Base-by-base conservation (phyloP, 805 yeast genomes). In the Starmerella stellata region DNA sequence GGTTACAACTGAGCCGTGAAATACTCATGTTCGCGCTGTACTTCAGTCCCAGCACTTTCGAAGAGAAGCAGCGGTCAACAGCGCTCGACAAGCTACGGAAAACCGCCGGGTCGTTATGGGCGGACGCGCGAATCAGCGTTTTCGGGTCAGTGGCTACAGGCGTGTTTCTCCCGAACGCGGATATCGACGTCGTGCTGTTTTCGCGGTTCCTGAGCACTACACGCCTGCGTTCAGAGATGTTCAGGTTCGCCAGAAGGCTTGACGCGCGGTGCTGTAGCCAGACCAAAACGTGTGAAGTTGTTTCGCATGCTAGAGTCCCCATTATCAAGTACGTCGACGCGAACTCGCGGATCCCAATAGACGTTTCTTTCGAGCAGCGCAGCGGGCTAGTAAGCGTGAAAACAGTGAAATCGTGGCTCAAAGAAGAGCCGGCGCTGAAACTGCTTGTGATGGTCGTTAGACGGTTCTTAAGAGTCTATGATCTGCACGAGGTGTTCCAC, bases 131-230 rank as follows among this genome's bases (percentile, higher is more conserved):
- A 40, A 70, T 78, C 4, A 75, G 75, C 44, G 93, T 85, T 5
- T 87, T 90, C 62, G 98, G 98, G 0, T 85, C 95, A 0, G 79
- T 72, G 56, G 94, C 96, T 0, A 85, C 95, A 0, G 95, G 85
- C 53, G 61, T 87, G 44, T 87, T 83, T 53, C 63, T 87, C 15
- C 96, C 96, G 0, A 93, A 93, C 2, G 81, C 95, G 0, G 98
- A 87, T 64, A 82, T 87, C 24, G 98, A 87, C 57, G 75, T 90
- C 74, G 95, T 85, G 34, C 70, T 87, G 19, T 29, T 39, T 13
- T 33, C 38, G 18, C 37, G 27, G 15, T 16, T 37, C 30, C 17
- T 31, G 4, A 27, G 28, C 5, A 77, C 93, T 18, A 58, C 65
- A 15, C 58, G 62, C 13, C 74, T 75, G 2, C 69, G 80, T 52